Evolutionary conservation across 2,329 filamentous ascomycete species (phyloP).

Genomic region (Cladosporium colombiae): DNA sequence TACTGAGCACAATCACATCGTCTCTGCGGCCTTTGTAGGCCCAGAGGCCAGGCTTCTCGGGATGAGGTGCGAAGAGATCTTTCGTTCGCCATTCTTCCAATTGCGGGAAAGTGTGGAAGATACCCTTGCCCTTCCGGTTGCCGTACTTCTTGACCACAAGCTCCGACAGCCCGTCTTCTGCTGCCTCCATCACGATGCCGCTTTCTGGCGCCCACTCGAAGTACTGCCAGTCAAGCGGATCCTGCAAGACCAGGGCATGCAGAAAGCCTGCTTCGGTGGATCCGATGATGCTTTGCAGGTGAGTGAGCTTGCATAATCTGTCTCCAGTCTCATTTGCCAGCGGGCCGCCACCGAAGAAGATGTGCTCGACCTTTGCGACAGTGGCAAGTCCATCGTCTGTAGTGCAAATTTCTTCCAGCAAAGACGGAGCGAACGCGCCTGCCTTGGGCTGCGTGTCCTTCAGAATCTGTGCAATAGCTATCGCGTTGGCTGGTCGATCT

Average conservation of each 20-base stretch:
- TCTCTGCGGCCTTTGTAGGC: constrained; percentile 33
- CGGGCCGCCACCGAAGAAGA: neutral
- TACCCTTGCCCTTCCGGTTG: neutral
- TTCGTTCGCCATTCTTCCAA: neutral
- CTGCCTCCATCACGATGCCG: neutral
- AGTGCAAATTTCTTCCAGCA: neutral
- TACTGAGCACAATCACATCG: constrained; percentile 35
- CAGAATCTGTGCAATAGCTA: neutral
- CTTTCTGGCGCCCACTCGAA: neutral
- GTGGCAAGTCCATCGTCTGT: neutral
- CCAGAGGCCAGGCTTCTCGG: constrained; percentile 22
- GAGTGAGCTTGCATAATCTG: neutral
- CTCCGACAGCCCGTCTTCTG: neutral
- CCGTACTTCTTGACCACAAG: neutral
- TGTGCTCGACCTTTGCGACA: neutral
- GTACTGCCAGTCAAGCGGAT: neutral
- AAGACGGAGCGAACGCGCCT: neutral
- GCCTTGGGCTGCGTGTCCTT: neutral
- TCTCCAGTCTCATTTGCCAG: neutral
- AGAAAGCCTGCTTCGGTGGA: neutral
- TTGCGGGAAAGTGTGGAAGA: neutral
- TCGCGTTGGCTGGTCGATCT: neutral
- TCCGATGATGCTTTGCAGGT: neutral
- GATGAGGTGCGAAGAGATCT: neutral
- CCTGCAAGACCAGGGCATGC: neutral